Conservation (phyloP, 176 grass and related monocot species). For the Areca catechu region DNA sequence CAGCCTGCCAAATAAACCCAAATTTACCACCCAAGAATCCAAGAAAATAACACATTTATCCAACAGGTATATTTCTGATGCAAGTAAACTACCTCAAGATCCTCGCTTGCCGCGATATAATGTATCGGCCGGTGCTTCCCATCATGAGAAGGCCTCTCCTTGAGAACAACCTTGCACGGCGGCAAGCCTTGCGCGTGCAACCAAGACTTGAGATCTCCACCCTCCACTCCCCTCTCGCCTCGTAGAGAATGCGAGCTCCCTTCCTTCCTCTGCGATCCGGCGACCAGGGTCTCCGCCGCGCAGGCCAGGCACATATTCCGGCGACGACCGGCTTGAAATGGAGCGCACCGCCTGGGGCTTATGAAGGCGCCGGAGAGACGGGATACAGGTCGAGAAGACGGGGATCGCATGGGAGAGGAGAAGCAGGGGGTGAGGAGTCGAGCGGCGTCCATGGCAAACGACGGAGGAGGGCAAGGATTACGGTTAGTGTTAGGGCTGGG, state of each 20-base stretch:
- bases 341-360: not conserved
- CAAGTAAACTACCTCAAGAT: conserved; percentile 44
- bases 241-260: conserved; percentile 19
- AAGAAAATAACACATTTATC: no score
- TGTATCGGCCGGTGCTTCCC: conserved; percentile 54
- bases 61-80: no score
- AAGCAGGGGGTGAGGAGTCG: conserved; percentile 25
- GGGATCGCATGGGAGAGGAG: conserved; percentile 22
- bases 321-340: conserved; percentile 13
- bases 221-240: conserved; percentile 1
- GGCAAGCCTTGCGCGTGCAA: conserved; percentile 49
- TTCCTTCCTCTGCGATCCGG: conserved; percentile 18
- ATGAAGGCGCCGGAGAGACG: conserved; percentile 19
- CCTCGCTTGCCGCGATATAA: conserved; percentile 55
- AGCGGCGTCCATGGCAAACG: conserved; percentile 22
- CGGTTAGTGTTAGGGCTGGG: not conserved
- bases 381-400: conserved; percentile 14
- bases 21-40: not conserved
- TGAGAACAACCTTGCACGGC: conserved; percentile 51
- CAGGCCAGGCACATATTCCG: conserved; percentile 36
- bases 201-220: conserved; percentile 58
- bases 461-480: not conserved
- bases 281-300: conserved; percentile 34
- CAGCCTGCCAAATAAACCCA: conserved; percentile 34
- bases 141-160: conserved; percentile 54